Evolutionary conservation across 371 early-diverging fungal genomes (phyloP).

Genomic region (Dichotomocladium elegans): DNA sequence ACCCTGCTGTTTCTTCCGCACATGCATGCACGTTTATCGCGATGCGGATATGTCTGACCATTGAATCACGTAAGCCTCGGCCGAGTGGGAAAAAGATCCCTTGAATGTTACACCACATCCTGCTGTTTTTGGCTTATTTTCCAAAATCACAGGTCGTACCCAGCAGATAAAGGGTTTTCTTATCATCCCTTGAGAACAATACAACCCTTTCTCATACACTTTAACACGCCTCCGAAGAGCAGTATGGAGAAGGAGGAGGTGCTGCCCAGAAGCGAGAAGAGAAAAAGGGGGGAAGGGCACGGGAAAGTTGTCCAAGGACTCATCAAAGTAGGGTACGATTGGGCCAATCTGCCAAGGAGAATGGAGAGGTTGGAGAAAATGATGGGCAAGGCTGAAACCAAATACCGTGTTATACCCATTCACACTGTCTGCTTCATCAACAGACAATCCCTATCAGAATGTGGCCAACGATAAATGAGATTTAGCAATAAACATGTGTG

Average conservation of each 20-base stretch:
- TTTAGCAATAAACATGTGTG: too few species aligned
- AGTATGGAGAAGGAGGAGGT: not conserved
- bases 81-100: too few species aligned
- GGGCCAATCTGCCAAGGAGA: not conserved
- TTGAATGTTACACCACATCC: too few species aligned
- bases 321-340: not conserved
- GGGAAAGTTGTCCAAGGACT: not conserved
- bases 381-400: conserved; percentile 1
- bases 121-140: too few species aligned
- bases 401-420: not conserved
- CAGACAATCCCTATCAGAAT: not conserved
- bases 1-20: too few species aligned
- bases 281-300: not conserved
- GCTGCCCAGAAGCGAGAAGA: too few species aligned
- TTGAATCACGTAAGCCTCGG: too few species aligned
- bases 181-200: not conserved
- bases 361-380: not conserved
- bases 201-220: not conserved
- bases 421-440: not conserved
- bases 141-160: too few species aligned
- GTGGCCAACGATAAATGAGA: too few species aligned
- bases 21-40: too few species aligned
- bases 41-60: too few species aligned
- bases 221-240: not conserved
- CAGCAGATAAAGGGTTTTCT: too few species aligned